Evolutionary conservation across 805 yeast genomes (phyloP), one percentile per base, ranked within the genome.

Genomic region (Debaryomyces castellii): DNA sequence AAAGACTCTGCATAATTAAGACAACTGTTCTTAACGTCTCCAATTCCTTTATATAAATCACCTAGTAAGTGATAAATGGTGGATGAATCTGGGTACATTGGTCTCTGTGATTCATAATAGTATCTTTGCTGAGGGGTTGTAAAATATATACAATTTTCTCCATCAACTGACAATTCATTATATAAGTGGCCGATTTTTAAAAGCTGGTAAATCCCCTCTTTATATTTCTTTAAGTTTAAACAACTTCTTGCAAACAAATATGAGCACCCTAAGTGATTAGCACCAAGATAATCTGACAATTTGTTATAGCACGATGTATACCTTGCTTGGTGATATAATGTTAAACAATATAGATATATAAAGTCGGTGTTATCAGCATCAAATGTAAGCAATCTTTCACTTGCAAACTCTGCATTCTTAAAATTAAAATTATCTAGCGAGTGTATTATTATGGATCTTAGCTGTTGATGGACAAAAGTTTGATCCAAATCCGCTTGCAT

Each of bases 351-450:
- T 33, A 90, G 67, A 61, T 89, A 87, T 3, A 79, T 60, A 8
- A 91, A 77, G 44, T 84, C 88, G 5, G 77, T 62, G 50, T 80
- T 77, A 32, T 73, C 63, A n/a, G 73, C 71, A 39, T 75, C 75
- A 41, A 80, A 77, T 1, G 96, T 89, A 27, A 86, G 65, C 18
- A 89, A 70, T 51, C 96, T 73, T 62, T 94, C 98, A 14, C 90
- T 81, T 4, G 92, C 83, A 66, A 94, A 89, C 58, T 85, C 90
- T 1, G 98, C 97, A 22, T 91, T 86, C 11, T 73, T 67, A 38
- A 78, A 67, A 49, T 87, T 75, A 58, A 83, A 89, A 48, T 80
- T 78, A 54, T 89, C 96, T 33, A 89, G 63, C 10, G 85, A 78
- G 56, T 88, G 86, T 61, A 87, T 68, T n/a, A 86, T 74, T 2